Percentiles rank a stretch among this genome's conserved stretches.
These are phyloP conservation scores for Geoglossum glabrum DNA, from an alignment of 495 filamentous ascomycete genomes.

Conservation along the genomic window DNA sequence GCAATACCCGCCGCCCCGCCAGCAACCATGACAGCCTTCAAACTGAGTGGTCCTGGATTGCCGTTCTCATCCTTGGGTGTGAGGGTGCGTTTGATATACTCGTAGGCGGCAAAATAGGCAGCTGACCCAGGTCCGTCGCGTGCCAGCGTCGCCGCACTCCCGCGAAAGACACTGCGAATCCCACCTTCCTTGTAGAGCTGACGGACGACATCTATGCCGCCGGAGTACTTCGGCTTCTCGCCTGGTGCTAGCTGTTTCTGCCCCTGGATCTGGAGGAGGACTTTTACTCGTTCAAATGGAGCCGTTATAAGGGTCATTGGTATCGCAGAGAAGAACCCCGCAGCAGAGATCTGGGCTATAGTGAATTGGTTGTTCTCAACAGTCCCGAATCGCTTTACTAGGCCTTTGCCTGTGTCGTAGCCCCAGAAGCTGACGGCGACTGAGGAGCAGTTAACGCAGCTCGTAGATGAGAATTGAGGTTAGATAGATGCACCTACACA, in stretches of 20 bases:
- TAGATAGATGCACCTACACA: conserved; percentile 50
- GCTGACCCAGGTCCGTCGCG: conserved; percentile 84
- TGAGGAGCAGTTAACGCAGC: conserved; percentile 16
- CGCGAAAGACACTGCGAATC: conserved; percentile 75
- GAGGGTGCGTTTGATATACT: conserved; percentile 71
- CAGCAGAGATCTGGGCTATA: conserved; percentile 73
- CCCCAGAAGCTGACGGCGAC: conserved; percentile 98
- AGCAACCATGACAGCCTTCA: conserved; percentile 66
- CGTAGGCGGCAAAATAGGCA: conserved; percentile 93
- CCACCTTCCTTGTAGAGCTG: conserved; percentile 89
- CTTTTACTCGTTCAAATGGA: conserved; percentile 96
- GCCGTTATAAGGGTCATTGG: conserved; percentile 97
- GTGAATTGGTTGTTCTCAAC: conserved; percentile 48
- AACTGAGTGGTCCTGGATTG: conserved; percentile 50
- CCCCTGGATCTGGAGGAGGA: conserved; percentile 92
- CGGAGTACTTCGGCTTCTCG: conserved; percentile 81
- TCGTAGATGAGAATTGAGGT: not conserved
- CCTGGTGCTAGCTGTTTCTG: conserved; percentile 70
- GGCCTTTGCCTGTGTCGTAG: conserved; percentile 81
- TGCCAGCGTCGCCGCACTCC: conserved; percentile 74
- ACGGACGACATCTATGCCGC: conserved; percentile 79
- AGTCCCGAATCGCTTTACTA: conserved; percentile 49
- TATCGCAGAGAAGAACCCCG: conserved; percentile 94
- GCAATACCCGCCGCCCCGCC: conserved; percentile 84
- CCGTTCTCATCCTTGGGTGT: conserved; percentile 73